Evolutionary conservation across 352 stramenopile species (phyloP).

Genomic region (Globisporangium barbulae): DNA sequence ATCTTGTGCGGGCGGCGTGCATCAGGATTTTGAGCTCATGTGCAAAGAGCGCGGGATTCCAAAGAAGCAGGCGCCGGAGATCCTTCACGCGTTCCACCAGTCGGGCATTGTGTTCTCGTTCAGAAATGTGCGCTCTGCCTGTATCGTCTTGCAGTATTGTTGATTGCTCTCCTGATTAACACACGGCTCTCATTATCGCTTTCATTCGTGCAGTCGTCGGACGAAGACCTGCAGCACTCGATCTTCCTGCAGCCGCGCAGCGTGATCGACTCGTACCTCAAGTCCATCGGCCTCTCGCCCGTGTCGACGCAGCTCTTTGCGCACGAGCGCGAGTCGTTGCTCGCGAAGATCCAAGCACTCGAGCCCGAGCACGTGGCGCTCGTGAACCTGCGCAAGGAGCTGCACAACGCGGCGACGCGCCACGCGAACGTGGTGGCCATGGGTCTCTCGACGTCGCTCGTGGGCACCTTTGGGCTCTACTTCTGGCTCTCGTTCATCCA

Average conservation of each 20-base stretch:
- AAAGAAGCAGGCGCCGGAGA: conserved; percentile 77
- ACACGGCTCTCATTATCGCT: not conserved
- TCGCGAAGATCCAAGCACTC: conserved; percentile 63
- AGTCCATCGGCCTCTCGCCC: conserved; percentile 70
- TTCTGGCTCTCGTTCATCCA: conserved; percentile 88
- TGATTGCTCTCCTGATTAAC: not conserved
- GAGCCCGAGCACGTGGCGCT: conserved; percentile 70
- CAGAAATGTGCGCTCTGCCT: conserved; percentile 35
- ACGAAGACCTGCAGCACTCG: conserved; percentile 68
- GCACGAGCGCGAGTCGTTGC: conserved; percentile 55
- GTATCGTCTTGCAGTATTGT: not conserved
- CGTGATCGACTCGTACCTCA: conserved; percentile 74
- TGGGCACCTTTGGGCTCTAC: conserved; percentile 80
- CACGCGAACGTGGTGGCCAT: conserved; percentile 59
- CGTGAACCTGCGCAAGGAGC: conserved; percentile 53
- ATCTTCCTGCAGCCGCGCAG: conserved; percentile 82
- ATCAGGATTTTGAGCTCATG: conserved; percentile 60
- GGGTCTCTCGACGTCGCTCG: conserved; percentile 54
- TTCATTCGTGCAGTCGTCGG: conserved; percentile 27
- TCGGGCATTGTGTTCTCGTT: conserved; percentile 79
- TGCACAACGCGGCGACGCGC: conserved; percentile 55
- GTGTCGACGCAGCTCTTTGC: conserved; percentile 66
- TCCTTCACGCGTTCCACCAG: conserved; percentile 77
- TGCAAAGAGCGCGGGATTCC: conserved; percentile 72
- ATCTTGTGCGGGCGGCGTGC: not conserved